phyloP scores from a whole-genome alignment of 2,329 filamentous ascomycete genomes.

The Penicillium thymicola region DNA sequence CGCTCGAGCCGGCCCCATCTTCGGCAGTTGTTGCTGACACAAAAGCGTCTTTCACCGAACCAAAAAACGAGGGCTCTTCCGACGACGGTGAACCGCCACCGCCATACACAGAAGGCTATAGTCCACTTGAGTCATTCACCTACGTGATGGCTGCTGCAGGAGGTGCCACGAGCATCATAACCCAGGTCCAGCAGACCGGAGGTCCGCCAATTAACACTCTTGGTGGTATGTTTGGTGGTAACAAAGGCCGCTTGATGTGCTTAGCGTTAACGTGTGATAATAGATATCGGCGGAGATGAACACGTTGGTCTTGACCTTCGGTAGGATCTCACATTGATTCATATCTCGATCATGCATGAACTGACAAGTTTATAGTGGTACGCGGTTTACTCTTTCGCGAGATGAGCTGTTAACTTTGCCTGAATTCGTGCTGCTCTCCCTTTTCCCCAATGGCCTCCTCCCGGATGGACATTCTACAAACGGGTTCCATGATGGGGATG shows the following conservation, averaged over 20 bases:
- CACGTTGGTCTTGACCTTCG: constrained; percentile 92
- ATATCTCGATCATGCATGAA: not conserved
- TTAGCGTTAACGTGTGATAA: not conserved
- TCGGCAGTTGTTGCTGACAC: constrained; percentile 66
- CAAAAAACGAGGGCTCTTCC: constrained; percentile 67
- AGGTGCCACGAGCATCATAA: constrained; percentile 97
- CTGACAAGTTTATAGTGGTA: constrained; percentile 61
- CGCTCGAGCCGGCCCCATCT: constrained; percentile 42
- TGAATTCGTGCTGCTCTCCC: constrained; percentile 94
- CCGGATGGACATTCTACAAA: constrained; percentile 88
- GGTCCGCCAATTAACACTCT: constrained; percentile 81
- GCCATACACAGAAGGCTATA: constrained; percentile 90
- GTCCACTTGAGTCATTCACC: constrained; percentile 85
- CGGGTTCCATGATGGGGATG: constrained; percentile 85
- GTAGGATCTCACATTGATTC: constrained; percentile 50
- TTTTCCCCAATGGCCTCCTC: constrained; percentile 97
- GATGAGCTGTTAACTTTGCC: constrained; percentile 94
- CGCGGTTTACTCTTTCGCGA: constrained; percentile 86
- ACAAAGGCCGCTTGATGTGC: not conserved
- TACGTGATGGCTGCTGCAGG: constrained; percentile 98
- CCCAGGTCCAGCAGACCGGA: constrained; percentile 93
- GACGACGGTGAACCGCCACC: constrained; percentile 90
- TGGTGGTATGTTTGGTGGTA: constrained; percentile 58
- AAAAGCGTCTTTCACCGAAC: constrained; percentile 80
- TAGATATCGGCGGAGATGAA: constrained; percentile 83